phyloP scores from a whole-genome alignment of 2,329 filamentous ascomycete species.

The Pseudogymnoascus sp. region DNA sequence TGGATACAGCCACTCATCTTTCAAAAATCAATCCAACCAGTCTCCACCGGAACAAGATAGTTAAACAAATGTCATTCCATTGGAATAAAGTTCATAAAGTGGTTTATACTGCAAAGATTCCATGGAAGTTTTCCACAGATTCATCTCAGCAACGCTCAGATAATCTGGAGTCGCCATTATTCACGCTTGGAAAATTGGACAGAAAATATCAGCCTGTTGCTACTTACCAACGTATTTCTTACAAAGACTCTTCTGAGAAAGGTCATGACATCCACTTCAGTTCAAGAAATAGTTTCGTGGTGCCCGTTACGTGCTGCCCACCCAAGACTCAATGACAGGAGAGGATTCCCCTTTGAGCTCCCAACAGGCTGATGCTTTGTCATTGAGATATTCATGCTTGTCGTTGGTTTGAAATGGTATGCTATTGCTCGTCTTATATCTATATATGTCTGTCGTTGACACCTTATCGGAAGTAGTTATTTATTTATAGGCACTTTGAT shows the following conservation, averaged over 20 bases:
- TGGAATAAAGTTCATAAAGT: background rate
- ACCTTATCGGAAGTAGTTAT: background rate
- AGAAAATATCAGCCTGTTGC: background rate
- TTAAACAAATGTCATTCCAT: background rate
- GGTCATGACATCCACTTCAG: background rate
- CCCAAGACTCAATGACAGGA: background rate
- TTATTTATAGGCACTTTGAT: background rate
- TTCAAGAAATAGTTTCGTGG: background rate
- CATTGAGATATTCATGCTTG: background rate
- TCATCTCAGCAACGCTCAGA: background rate
- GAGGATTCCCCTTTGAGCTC: background rate
- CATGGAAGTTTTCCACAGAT: background rate
- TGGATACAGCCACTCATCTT: background rate
- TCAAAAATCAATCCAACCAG: background rate
- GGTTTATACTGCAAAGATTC: background rate
- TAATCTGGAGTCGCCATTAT: background rate
- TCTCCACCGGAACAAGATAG: background rate
- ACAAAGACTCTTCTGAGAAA: background rate
- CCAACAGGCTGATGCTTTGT: background rate
- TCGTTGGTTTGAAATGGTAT: background rate
- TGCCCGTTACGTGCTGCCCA: too few species aligned
- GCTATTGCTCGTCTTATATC: background rate
- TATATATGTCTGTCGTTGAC: background rate
- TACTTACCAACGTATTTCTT: background rate
- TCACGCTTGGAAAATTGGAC: background rate